Evolutionary conservation across 2,329 filamentous ascomycete species (phyloP), one percentile per base, ranked within the genome.

Genomic region (Tolypocladium guangdongense): DNA sequence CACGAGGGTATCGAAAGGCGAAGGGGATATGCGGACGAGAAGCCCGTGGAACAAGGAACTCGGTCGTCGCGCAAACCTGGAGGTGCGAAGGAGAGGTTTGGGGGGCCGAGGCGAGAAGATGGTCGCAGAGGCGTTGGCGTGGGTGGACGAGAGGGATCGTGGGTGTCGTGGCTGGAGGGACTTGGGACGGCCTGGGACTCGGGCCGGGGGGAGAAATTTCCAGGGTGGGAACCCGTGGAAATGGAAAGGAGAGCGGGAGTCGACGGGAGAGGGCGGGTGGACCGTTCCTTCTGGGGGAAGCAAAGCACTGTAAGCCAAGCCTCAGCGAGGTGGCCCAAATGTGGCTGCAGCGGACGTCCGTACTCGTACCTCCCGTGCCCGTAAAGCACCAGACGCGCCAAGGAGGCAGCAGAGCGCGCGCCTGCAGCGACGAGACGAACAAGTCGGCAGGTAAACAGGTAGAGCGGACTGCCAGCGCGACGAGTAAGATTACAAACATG

Each of bases 121-220:
- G 48, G 48, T 7, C 20, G 36, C 35, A 38, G 48, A 38, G 24
- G 46, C 55, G 57, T 54, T 51, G 24, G 46, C 55, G 57, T 55
- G 54, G 53, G 56, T 49, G 54, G 54, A 55, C 54, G 52, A 50
- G 54, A 14, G 38, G 20, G 38, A 41, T 41, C 38, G 43, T 18
- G 53, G 55, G 56, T 53, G 56, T 54, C 41, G 52, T 54, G 54
- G 47, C 43, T 30, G 49, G 49, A 30, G 37, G 37, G 37, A 32
- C 38, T 30, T 33, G 52, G 49, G 50, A 51, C 22, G n/a, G n/a
- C n/a, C n/a, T 37, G 46, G 46, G 46, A 35, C 45, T 5, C 4
- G 43, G 45, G n/a, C 27, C n/a, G 56, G 56, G 50, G 52, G 46
- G 52, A 52, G 58, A 57, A 58, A 58, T 58, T 59, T 59, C 58